Base-by-base conservation (phyloP, 768 basidiomycete genomes). In the Tulasnella sp. region DNA sequence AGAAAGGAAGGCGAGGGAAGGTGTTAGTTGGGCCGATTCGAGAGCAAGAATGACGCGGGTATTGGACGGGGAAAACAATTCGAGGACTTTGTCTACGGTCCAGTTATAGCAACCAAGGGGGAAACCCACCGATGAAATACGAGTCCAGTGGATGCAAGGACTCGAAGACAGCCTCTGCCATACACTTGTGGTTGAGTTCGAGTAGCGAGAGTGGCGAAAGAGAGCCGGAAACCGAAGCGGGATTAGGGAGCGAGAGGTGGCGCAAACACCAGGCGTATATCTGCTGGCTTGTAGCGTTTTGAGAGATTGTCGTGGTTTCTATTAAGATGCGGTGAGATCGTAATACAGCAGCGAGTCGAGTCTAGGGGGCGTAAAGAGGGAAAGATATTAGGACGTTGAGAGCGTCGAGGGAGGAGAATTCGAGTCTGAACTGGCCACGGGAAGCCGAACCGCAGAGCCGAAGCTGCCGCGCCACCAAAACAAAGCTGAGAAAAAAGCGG, bases 151-250 rank as follows among this genome's bases (percentile, higher is more conserved):
- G 73, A 34, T 74, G 73, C 31, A 38, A 25, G 58, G 37, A 31
- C 45, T 74, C 73, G 64, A 74, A 74, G 73, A 74, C 73, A 58
- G 73, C 73, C 38, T 74, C 73, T 74, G 73, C 73, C 73, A 74
- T 74, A 12, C 58, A 14, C 12, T 34, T 34, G 22, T 64, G 25
- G 49, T 49, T 49, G 15, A 15, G 58, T 34, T 64, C 14, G 0
- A 11, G 58, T 64, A 64, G 58, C 58, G 58, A 64, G 6, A 64
- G 31, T 64, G 58, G 29, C 15, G 58, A 31, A 3, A 64, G 58
- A 34, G 58, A 29, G 31, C 29, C 12, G 9, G 29, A 64, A 17
- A 34, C 15, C 15, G 58, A 7, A 64, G 58, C 11, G 15, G 6
- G 4, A 29, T 64, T 64, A 64, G 58, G 58, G 58, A 64, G 58